Base-by-base conservation (phyloP, 2,329 filamentous ascomycete genomes). In the Fusarium cyanostomum region DNA sequence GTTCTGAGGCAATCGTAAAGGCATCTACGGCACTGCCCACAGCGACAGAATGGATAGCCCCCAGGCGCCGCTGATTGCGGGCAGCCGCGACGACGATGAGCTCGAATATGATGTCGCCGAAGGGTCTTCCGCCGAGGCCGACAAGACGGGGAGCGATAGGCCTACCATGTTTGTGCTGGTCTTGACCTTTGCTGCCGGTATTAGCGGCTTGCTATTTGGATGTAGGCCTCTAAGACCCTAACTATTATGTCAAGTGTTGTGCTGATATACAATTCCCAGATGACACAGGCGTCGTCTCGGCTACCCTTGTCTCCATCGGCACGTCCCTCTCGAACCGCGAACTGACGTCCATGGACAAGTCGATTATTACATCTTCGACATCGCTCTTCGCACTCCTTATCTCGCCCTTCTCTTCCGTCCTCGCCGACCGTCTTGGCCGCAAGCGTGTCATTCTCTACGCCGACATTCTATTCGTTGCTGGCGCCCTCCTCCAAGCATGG, bases 281-380 rank as follows among this genome's bases (percentile, higher is more conserved):
- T 70, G 87, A 89, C 71, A 89, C 87, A 0, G 87, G 88, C 43
- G 88, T 90, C 13, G 89, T 91, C 53, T 90, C 87, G 28, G 86
- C 87, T 3, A 89, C 87, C 1, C 80, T 91, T 31, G 85, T 91
- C 41, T 88, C 87, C 3, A 83, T 90, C 63, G 84, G 83, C 46
- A 80, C 78, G 2, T 85, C 86, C 8, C 84, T 90, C 28, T 87
- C 84, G 26, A 73, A 78, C 53, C 83, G 82, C 42, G 74, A 80
- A 8, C 80, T 90, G 24, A 87, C 82, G 1, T 85, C 86, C 1
- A 75, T 89, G 69, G 87, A 90, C 74, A 91, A 89, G 73, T 90
- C 88, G 7, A 79, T 91, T 64, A 88, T 90, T 69, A 91, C 89
- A 4, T 88, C 87, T n/a, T 84, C 83, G 18, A 91, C 89, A 6